phyloP scores from a whole-genome alignment of 2,329 filamentous ascomycete species.

The Colletotrichum limetticola region DNA sequence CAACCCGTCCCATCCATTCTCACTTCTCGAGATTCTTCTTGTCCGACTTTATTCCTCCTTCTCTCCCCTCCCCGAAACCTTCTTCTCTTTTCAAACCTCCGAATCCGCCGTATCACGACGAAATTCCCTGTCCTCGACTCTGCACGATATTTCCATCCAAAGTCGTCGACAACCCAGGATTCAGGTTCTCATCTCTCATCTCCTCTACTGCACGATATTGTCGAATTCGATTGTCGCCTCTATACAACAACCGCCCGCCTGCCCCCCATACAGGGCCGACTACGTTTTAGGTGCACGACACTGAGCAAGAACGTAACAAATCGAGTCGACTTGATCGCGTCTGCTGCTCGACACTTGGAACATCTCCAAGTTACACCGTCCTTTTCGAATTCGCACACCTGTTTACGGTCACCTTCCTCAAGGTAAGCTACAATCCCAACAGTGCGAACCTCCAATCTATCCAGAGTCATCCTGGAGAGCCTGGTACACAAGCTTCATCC shows the following conservation, averaged over 20 bases:
- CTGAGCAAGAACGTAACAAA: background rate
- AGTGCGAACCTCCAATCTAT: background rate
- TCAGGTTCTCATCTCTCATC: slow-evolving; percentile 22
- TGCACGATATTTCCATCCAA: slow-evolving; percentile 3
- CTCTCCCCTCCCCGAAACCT: slow-evolving; percentile 3
- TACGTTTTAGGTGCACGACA: background rate
- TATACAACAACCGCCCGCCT: background rate
- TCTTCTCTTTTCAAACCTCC: slow-evolving; percentile 19
- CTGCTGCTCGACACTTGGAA: background rate
- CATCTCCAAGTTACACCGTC: background rate
- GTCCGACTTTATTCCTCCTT: slow-evolving; percentile 6
- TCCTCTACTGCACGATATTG: background rate
- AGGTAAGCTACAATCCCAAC: slow-evolving; percentile 16
- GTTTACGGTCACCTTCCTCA: slow-evolving; percentile 7
- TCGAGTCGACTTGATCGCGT: background rate
- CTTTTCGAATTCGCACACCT: background rate
- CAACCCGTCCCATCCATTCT: slow-evolving; percentile 33
- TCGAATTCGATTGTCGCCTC: background rate
- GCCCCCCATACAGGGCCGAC: background rate
- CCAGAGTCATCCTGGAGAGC: background rate
- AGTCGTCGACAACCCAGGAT: slow-evolving; percentile 34
- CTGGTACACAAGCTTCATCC: slow-evolving; percentile 24
- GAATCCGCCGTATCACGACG: slow-evolving; percentile 34
- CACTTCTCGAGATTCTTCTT: slow-evolving; percentile 29
- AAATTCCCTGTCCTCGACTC: slow-evolving; percentile 27